A percentile compares a stretch with the other conserved stretches of the same genome.
Conservation (phyloP, 192 early-diverging fungal genomes). For the Paraglomus occultum region DNA sequence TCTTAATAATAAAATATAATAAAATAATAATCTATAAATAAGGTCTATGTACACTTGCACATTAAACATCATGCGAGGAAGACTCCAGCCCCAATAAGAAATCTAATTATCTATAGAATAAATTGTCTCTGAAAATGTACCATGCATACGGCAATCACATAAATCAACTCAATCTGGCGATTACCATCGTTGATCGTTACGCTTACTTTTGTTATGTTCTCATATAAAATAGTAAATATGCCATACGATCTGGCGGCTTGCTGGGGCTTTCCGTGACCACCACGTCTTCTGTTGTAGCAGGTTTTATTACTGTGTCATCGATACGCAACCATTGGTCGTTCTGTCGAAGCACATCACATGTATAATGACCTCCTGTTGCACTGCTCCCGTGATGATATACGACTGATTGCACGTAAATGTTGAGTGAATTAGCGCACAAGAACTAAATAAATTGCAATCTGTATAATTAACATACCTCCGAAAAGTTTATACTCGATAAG, state of each 20-base stretch:
- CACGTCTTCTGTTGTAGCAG: slow-evolving; percentile 59
- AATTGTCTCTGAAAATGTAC: too few relatives aligned
- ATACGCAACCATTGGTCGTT: slow-evolving; percentile 84
- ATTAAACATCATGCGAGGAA: too few relatives aligned
- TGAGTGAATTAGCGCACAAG: slow-evolving; percentile 23
- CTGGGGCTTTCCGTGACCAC: slow-evolving; percentile 40
- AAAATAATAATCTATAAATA: too few relatives aligned
- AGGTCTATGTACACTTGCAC: too few relatives aligned
- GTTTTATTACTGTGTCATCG: slow-evolving; percentile 81
- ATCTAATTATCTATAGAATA: too few relatives aligned
- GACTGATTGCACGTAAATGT: slow-evolving; percentile 45
- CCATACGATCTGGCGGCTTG: slow-evolving; percentile 54
- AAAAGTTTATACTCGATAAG: slow-evolving; percentile 68
- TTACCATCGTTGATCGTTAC: too few relatives aligned
- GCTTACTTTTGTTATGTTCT: neutral
- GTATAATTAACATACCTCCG: slow-evolving; percentile 48
- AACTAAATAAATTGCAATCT: slow-evolving; percentile 6
- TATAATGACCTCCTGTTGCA: slow-evolving; percentile 95
- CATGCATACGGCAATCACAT: too few relatives aligned
- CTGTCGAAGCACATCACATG: slow-evolving; percentile 80
- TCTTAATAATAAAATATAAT: too few relatives aligned
- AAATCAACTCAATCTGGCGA: too few relatives aligned
- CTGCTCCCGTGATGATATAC: slow-evolving; percentile 93
- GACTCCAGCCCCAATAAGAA: too few relatives aligned
- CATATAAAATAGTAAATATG: slow-evolving; percentile 81